Evolutionary conservation across 2,329 filamentous ascomycete species (phyloP).

Genomic region (Aspergillus pseudotamarii): DNA sequence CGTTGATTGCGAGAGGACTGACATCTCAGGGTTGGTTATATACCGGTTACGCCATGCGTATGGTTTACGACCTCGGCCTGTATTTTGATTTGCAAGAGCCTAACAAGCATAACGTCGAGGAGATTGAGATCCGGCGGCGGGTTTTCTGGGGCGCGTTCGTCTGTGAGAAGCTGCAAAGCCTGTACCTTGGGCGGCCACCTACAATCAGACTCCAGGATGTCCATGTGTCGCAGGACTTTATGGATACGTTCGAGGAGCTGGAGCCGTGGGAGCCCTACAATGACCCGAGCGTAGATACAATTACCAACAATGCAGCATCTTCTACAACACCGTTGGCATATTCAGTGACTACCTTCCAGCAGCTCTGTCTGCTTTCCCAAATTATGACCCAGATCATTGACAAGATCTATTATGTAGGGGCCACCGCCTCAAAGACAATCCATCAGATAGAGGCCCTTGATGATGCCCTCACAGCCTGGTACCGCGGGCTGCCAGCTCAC

Average conservation of each 20-base stretch:
- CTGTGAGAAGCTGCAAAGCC: conserved; percentile 44
- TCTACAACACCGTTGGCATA: no score
- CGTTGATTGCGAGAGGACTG: no score
- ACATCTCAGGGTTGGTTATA: conserved; percentile 18
- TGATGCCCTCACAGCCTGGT: no score
- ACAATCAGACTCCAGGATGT: background rate
- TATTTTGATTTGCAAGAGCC: background rate
- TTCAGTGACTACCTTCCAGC: no score
- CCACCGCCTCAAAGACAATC: no score
- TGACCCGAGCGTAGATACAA: no score
- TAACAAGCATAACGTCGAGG: conserved; percentile 17
- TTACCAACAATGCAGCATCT: no score
- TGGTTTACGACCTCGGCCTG: background rate
- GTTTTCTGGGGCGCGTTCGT: conserved; percentile 38
- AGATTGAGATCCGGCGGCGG: conserved; percentile 33
- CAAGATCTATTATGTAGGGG: no score
- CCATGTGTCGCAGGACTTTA: background rate
- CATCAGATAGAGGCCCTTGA: no score
- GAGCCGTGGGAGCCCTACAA: conserved; percentile 6
- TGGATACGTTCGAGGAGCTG: conserved; percentile 7
- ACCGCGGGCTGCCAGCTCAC: no score
- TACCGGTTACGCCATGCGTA: background rate
- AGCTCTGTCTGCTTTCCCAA: no score
- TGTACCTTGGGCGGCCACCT: conserved; percentile 4
- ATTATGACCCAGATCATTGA: no score